Evolutionary conservation across 2,329 filamentous ascomycete genomes (phyloP).

Genomic region (Colletotrichum tanaceti): DNA sequence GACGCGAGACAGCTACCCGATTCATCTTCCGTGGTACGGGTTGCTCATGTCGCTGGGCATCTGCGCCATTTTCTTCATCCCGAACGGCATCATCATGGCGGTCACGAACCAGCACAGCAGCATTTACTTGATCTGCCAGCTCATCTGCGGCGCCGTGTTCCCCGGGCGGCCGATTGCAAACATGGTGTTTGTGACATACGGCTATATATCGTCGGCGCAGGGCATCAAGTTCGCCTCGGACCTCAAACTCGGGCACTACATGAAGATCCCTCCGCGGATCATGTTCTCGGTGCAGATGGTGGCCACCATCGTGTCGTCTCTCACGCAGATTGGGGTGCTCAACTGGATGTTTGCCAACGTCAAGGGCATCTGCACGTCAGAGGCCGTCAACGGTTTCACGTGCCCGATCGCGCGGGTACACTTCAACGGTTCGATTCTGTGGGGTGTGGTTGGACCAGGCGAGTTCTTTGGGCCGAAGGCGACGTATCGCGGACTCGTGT

Average conservation of each 20-base stretch:
- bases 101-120: conserved; percentile 91
- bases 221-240: conserved; percentile 91
- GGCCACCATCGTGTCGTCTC: conserved; percentile 78
- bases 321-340: conserved; percentile 85
- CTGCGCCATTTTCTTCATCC: conserved; percentile 85
- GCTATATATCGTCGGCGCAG: conserved; percentile 89
- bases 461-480: conserved; percentile 84
- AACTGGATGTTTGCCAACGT: conserved; percentile 92
- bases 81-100: conserved; percentile 92
- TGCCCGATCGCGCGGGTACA: conserved; percentile 89
- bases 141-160: conserved; percentile 84
- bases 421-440: conserved; percentile 90
- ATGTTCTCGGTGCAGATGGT: conserved; percentile 83
- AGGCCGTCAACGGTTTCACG: conserved; percentile 88
- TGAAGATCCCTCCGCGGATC: conserved; percentile 86
- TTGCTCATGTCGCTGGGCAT: conserved; percentile 82
- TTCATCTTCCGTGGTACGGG: conserved; percentile 89
- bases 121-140: conserved; percentile 87
- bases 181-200: conserved; percentile 94
- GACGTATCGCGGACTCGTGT: conserved; percentile 80
- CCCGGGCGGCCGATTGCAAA: conserved; percentile 88
- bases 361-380: conserved; percentile 78
- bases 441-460: conserved; percentile 85
- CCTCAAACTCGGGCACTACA: conserved; percentile 87
- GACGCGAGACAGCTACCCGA: conserved; percentile 70